Base-by-base conservation (phyloP, 176 grass and related monocot species). In the Zoysia japonica region DNA sequence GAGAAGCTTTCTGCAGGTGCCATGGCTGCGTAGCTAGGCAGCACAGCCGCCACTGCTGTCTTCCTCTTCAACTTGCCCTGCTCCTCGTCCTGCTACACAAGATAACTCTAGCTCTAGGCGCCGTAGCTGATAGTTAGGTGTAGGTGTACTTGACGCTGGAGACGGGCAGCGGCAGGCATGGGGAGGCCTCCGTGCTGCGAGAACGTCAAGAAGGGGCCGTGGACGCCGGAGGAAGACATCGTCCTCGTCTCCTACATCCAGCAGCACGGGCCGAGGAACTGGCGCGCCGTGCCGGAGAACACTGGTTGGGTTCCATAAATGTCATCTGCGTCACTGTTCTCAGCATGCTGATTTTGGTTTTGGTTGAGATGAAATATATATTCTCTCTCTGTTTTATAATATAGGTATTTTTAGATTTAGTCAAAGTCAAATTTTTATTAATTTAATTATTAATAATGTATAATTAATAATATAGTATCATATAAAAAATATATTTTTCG, bases 241-340 rank as follows among this genome's bases (percentile, higher is more conserved):
- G 45, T 86, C 46, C 87, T 89, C 45, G 87, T 89, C 78, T 89
- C 87, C 83, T 89, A 89, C 83, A 82, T 89, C 78, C 87, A 86
- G 78, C 78, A 89, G 61, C 87, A 89, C 2, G 87, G 87, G 4
- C 87, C 87, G 0, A 83, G 87, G 74, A 89, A 89, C 62, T 89
- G 87, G 87, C 78, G 83, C 0, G 85, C 83, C 0, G 83, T 89
- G 60, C 87, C 87, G 0, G 83, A 85, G 74, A 89, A 89, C 78
- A 89, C 87, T 0, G 87, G 87, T 85, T 37, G 9, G 62, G 2
- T 3, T 11, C 19, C 6, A 5, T 11, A 5, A 28, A 28, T 28
- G 28, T 45, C 11, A 0, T 51, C 9, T 5, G 1, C 41, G 1
- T 47, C 11, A 36, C 20, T 45, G 39, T 48, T 69, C 16, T 51